Base-by-base conservation (phyloP, 2,329 filamentous ascomycete species). In the Fusarium oligoseptatum region DNA sequence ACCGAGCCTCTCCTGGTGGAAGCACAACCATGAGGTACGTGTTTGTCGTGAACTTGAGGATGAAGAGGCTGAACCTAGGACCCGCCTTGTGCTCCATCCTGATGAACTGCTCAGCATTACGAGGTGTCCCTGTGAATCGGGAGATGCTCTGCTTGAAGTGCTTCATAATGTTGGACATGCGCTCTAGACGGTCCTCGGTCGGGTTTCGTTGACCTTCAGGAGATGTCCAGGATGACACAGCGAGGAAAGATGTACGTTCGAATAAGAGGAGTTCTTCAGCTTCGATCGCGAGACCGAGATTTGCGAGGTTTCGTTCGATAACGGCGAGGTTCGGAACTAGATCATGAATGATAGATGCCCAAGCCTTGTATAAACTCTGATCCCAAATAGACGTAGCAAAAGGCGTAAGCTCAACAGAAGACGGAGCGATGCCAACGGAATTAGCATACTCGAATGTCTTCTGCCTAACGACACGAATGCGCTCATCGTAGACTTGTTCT, bases 351-450 rank as follows among this genome's bases (percentile, higher is more conserved):
- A 99, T 98, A 81, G 94, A 94, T 0, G 97, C 97, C 97, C 97
- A 99, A 2, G 97, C 97, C 84, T 97, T 97, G 88, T 98, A 99
- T 41, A 99, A 87, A 65, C 94, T 97, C 86, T 99, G 97, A 81
- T 99, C 97, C 97, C 97, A 99, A 81, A 99, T 99, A 64, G 94
- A 97, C 36, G 96, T 98, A 11, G 95, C 94, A 82, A 98, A 98
- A 69, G 95, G 95, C 68, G 94, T 94, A 70, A 98, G 89, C 73
- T 92, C 90, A 81, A 97, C 73, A 72, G 73, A 71, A 58, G 73
- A 73, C 62, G 82, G 72, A 66, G 81, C 82, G 29, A 81, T 79
- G 50, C 79, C 77, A 24, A 83, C 75, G 6, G 81, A 81, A 63
- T 81, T 79, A 55, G 87, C 84, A 74, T 88, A 88, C 79, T 91